These are phyloP conservation scores for Dendrobium catenatum DNA, from an alignment of 106 monocot genomes.

Conservation along the genomic window DNA sequence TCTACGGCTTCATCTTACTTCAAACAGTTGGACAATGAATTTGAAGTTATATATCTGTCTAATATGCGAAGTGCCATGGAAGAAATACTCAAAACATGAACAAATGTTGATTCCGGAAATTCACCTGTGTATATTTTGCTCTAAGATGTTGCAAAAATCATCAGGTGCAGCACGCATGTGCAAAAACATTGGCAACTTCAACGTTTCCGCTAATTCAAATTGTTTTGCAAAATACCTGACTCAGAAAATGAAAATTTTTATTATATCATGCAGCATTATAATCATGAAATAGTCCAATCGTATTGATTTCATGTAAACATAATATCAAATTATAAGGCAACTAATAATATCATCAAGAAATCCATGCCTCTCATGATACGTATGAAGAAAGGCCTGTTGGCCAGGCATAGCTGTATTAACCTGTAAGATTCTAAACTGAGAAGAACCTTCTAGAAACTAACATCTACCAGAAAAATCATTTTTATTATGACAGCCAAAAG, in stretches of 20 bases:
- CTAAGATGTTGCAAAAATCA: constrained; percentile 85
- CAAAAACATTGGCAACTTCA: constrained; percentile 96
- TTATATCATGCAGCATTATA: not conserved
- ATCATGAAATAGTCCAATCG: not conserved
- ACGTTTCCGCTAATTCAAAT: constrained; percentile 81
- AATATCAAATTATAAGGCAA: not conserved
- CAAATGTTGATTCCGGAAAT: constrained; percentile 1
- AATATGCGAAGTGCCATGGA: not conserved
- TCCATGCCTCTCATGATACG: not conserved
- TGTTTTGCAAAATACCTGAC: constrained; percentile 91
- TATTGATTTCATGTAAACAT: not conserved
- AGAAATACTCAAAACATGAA: not conserved
- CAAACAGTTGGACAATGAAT: not conserved
- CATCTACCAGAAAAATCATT: not conserved
- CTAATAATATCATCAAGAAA: constrained; percentile 5
- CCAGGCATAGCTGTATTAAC: too few relatives aligned
- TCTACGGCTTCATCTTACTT: not conserved
- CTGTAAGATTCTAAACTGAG: not conserved
- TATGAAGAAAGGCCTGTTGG: not conserved
- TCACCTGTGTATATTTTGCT: constrained; percentile 61
- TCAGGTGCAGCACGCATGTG: constrained; percentile 97
- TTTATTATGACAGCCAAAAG: not conserved
- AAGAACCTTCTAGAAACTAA: not conserved
- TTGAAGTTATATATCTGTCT: not conserved
- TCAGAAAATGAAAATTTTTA: not conserved